Conservation (phyloP, 2,329 filamentous ascomycete species). For the Aureobasidium subglaciale region DNA sequence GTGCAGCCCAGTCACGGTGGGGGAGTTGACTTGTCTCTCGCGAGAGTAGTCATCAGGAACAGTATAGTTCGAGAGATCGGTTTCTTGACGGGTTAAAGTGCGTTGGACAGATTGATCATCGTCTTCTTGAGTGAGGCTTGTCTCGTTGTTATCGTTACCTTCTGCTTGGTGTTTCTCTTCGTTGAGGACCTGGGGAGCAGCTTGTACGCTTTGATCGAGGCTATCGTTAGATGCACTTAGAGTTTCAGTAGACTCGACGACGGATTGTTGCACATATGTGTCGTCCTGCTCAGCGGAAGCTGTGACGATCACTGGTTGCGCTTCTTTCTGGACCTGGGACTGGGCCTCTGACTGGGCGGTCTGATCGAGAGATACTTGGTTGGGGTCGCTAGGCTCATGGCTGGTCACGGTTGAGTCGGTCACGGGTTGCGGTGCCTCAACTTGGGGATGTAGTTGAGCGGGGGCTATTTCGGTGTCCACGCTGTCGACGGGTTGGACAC, state of each 20-base stretch:
- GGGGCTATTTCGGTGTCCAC: neutral
- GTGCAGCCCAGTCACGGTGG: slow-evolving; percentile 34
- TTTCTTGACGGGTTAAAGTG: neutral
- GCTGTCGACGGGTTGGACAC: neutral
- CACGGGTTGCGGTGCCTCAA: neutral
- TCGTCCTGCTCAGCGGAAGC: neutral
- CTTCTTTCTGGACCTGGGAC: neutral
- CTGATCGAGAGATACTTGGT: neutral
- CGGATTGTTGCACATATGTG: neutral
- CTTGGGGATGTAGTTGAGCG: neutral
- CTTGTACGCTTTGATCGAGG: neutral
- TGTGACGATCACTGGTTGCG: neutral
- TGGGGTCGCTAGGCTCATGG: neutral
- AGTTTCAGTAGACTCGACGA: neutral
- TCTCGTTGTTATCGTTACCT: neutral
- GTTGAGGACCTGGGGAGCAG: neutral
- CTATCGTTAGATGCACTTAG: neutral
- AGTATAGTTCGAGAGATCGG: slow-evolving; percentile 7
- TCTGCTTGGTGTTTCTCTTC: neutral
- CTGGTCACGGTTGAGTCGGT: neutral
- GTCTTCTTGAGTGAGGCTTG: neutral
- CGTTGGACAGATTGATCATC: slow-evolving; percentile 1
- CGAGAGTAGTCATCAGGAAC: slow-evolving; percentile 13
- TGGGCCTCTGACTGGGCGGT: neutral
- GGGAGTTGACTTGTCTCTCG: slow-evolving; percentile 26